Conservation (phyloP, 805 yeast species). For the Blastobotrys terrestris region DNA sequence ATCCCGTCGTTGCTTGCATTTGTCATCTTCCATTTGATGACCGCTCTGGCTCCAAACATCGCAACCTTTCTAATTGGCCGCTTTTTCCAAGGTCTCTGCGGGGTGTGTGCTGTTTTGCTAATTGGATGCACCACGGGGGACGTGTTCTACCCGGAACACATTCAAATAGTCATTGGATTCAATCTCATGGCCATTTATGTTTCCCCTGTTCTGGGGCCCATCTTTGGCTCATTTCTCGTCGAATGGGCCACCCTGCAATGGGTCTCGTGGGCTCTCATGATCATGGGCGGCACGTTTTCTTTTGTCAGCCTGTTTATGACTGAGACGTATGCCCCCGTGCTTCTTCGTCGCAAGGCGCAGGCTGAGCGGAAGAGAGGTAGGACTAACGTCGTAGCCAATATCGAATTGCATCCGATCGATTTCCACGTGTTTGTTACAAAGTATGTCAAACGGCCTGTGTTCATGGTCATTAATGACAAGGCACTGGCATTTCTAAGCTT, state of each 20-base stretch:
- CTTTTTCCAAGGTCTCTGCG: constrained; percentile 43
- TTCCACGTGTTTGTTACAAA: constrained; percentile 54
- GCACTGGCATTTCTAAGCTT: constrained; percentile 60
- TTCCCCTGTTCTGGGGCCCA: constrained; percentile 35
- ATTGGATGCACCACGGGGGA: constrained; percentile 46
- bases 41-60: constrained; percentile 40
- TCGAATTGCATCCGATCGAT: constrained; percentile 36
- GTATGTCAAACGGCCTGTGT: constrained; percentile 60
- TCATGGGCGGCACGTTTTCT: constrained; percentile 27
- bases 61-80: constrained; percentile 41
- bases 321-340: constrained; percentile 69
- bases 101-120: constrained; percentile 46
- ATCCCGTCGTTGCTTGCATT: not conserved
- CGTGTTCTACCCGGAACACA: constrained; percentile 32
- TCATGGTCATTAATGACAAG: constrained; percentile 65
- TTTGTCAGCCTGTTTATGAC: constrained; percentile 25
- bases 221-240: constrained; percentile 39
- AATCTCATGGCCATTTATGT: constrained; percentile 37
- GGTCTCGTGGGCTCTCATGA: constrained; percentile 39
- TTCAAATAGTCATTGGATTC: constrained; percentile 39
- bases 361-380: constrained; percentile 58
- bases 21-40: constrained; percentile 36
- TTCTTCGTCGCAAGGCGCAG: constrained; percentile 57
- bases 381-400: constrained; percentile 73
- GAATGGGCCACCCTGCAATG: constrained; percentile 44